Percentiles rank a stretch among this genome's conserved stretches.
Evolutionary conservation across 352 stramenopile species (phyloP).

Genomic region (Blastocystis sp.): DNA sequence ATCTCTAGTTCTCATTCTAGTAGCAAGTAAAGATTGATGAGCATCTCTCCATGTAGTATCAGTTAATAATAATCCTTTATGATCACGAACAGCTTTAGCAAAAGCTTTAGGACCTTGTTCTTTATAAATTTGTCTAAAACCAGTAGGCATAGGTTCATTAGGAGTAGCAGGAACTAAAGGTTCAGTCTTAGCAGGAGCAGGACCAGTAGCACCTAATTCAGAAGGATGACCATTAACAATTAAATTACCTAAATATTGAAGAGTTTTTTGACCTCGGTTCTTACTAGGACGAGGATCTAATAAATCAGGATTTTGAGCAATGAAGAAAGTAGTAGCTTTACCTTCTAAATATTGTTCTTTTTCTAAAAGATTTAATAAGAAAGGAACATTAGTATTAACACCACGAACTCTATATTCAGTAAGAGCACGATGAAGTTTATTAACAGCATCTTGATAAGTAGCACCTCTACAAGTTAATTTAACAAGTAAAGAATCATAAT

Average conservation of each 20-base stretch:
- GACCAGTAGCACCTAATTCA: constrained; percentile 67
- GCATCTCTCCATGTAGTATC: constrained; percentile 93
- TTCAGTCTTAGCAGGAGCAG: constrained; percentile 61
- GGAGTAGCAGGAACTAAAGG: constrained; percentile 53
- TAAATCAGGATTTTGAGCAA: constrained; percentile 74
- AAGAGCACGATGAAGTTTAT: constrained; percentile 74
- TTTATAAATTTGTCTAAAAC: constrained; percentile 70
- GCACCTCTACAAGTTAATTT: constrained; percentile 78
- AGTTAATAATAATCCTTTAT: constrained; percentile 77
- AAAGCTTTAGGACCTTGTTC: constrained; percentile 79
- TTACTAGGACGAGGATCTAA: too few relatives aligned
- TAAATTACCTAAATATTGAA: constrained; percentile 82
- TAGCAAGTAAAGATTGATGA: constrained; percentile 86
- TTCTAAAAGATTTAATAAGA: constrained; percentile 76
- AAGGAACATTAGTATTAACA: constrained; percentile 77
- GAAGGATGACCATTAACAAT: constrained; percentile 85
- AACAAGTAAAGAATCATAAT: constrained; percentile 86
- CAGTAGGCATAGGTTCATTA: not conserved
- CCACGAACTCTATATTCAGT: constrained; percentile 82
- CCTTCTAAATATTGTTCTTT: constrained; percentile 77
- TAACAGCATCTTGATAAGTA: constrained; percentile 64
- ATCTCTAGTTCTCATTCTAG: constrained; percentile 75
- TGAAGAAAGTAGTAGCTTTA: constrained; percentile 80
- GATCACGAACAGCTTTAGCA: constrained; percentile 70
- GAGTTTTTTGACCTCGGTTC: constrained; percentile 60